Evolutionary conservation across 108 stramenopile species (phyloP), one percentile per base, ranked within the genome.

Genomic region (Stephanodiscus triporus): DNA sequence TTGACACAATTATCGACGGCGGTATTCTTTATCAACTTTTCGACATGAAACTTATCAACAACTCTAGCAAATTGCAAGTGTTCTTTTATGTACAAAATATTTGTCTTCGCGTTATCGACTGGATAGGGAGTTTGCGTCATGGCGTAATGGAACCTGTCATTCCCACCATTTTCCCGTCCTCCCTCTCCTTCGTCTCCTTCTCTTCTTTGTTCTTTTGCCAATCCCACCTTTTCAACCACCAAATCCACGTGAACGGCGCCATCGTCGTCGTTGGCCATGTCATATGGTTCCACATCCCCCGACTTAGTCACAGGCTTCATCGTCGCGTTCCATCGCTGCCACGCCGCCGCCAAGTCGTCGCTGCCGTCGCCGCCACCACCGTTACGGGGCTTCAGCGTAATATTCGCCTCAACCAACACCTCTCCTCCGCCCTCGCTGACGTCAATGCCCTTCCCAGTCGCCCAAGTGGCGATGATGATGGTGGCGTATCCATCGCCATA

Each of bases 401-500:
- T 38, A 17, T 59, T 59, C 8, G 58, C 58, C 34, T 59, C 58
- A 17, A 59, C 38, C 58, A 20, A 2, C 27, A 32, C 57, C 4
- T 17, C 32, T 9, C 34, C 34, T 7, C 19, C 16, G 37, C 14
- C 19, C 32, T 30, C 34, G 24, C n/a, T 9, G 29, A 4, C 29
- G 8, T 11, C 11, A 57, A 17, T 32, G 27, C 27, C 4, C 3
- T 9, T 59, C 19, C 2, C 9, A 20, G 17, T n/a, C 19, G 19
- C 19, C 58, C 58, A 59, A 14, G 16, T 38, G n/a, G 29, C 36
- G 2, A n/a, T 5, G 19, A 59, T 19, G 4, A 59, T 38, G 17
- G 58, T 59, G 58, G 58, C 58, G 19, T 59, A 59, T 34, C 58
- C 58, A 59, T 37, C 58, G 37, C 58, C 58, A 59, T 37, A 59